These are phyloP conservation scores for Populus tremula DNA, from an alignment of 345 rosid species.

Conservation along the genomic window DNA sequence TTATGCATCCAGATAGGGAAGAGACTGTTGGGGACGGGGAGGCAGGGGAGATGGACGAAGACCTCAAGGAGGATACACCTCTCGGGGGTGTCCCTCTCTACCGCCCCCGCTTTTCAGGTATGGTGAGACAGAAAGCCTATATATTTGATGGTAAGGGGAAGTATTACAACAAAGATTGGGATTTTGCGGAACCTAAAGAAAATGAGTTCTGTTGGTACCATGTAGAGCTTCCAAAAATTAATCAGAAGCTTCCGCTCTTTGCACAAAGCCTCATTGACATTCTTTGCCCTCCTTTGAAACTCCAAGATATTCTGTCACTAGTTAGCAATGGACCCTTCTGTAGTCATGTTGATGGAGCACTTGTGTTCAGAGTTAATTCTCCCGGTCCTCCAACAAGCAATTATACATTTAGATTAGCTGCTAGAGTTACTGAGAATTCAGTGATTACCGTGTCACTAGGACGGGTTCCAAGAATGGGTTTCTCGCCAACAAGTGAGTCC, in stretches of 20 bases:
- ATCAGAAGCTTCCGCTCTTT: conserved; percentile 70
- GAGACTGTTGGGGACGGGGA: conserved; percentile 44
- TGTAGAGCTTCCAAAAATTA: conserved; percentile 81
- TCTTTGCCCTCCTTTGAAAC: conserved; percentile 92
- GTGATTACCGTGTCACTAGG: conserved; percentile 93
- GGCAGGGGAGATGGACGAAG: conserved; percentile 47
- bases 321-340: conserved; percentile 95
- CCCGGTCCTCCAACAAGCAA: conserved; percentile 78
- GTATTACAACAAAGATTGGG: conserved; percentile 72
- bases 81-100: conserved; percentile 13
- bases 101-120: conserved; percentile 48
- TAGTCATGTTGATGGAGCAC: conserved; percentile 82
- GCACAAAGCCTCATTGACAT: conserved; percentile 84
- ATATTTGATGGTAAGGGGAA: conserved; percentile 78
- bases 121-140: conserved; percentile 76
- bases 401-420: conserved; percentile 83
- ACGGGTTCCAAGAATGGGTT: conserved; percentile 83
- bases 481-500: conserved; percentile 75
- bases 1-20: conserved; percentile 52
- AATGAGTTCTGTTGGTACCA: conserved; percentile 96
- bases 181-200: conserved; percentile 67
- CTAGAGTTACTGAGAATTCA: conserved; percentile 82
- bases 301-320: conserved; percentile 91
- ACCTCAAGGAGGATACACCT: conserved; percentile 26
- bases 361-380: conserved; percentile 92